Percentiles rank a stretch among this genome's conserved stretches.
Evolutionary conservation across 495 filamentous ascomycete genomes (phyloP).

Genomic region (Aspergillus sclerotioniger): DNA sequence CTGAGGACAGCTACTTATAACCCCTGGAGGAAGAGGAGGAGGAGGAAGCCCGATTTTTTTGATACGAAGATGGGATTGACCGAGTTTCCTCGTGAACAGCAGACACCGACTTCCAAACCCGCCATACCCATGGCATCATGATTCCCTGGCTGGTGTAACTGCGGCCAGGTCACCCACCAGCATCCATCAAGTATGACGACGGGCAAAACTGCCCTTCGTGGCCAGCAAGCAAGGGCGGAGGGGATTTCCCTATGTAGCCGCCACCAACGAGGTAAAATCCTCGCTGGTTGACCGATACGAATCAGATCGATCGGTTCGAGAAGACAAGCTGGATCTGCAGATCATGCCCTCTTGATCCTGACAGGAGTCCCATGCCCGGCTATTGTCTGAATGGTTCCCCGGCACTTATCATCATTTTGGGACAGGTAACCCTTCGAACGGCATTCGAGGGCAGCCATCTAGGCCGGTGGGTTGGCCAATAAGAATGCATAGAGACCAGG

Average conservation of each 20-base stretch:
- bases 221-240: constrained; percentile 6
- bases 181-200: not conserved
- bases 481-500: not conserved
- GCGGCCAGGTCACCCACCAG: not conserved
- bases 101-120: not conserved
- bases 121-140: not conserved
- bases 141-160: not conserved
- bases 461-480: not conserved
- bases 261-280: not conserved
- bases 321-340: not conserved
- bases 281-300: not conserved
- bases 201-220: constrained; percentile 18
- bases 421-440: not conserved
- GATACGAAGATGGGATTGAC: not conserved
- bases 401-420: not conserved
- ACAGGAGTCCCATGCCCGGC: not conserved
- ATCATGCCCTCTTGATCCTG: not conserved
- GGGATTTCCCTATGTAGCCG: constrained; percentile 5
- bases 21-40: not conserved
- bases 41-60: not conserved
- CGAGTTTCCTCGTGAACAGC: not conserved
- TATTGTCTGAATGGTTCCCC: not conserved
- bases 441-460: not conserved
- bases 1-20: not conserved
- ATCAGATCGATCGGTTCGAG: not conserved